Evolutionary conservation across 2,329 filamentous ascomycete genomes (phyloP).

Genomic region (Epichloe elymi): DNA sequence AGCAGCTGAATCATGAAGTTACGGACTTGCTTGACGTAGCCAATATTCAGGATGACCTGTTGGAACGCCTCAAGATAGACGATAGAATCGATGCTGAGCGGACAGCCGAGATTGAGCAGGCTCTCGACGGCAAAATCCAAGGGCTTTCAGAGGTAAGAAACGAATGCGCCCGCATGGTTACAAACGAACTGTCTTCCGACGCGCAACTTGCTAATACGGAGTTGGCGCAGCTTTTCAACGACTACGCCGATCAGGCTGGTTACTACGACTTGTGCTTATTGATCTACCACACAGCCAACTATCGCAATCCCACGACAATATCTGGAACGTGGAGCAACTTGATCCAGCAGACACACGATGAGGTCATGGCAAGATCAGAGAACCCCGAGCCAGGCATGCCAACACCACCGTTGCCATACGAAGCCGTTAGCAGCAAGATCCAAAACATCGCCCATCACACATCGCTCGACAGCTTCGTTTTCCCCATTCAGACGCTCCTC

Average conservation of each 20-base stretch:
- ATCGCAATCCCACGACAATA: constrained; percentile 78
- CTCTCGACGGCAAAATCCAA: constrained; percentile 67
- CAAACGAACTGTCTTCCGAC: not conserved
- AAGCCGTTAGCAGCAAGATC: constrained; percentile 51
- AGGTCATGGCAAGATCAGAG: constrained; percentile 31
- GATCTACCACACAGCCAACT: constrained; percentile 85
- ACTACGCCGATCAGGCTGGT: constrained; percentile 76
- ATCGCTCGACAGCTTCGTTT: constrained; percentile 51
- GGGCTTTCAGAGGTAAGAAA: constrained; percentile 59
- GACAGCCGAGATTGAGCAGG: constrained; percentile 48
- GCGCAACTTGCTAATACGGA: constrained; percentile 5
- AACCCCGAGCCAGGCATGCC: constrained; percentile 27
- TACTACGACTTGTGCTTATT: constrained; percentile 91
- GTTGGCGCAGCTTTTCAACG: constrained; percentile 63
- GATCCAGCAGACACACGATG: constrained; percentile 56
- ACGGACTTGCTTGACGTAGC: constrained; percentile 81
- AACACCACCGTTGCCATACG: constrained; percentile 47
- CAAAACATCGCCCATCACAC: constrained; percentile 53
- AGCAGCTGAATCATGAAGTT: constrained; percentile 73
- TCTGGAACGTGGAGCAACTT: constrained; percentile 72
- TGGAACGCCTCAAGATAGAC: constrained; percentile 67
- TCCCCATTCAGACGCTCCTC: constrained; percentile 48
- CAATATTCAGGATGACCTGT: constrained; percentile 84
- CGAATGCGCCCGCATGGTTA: not conserved
- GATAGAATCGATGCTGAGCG: constrained; percentile 51